These are phyloP conservation scores for Cryomyces minteri DNA, from an alignment of 495 filamentous ascomycete genomes.

Conservation along the genomic window DNA sequence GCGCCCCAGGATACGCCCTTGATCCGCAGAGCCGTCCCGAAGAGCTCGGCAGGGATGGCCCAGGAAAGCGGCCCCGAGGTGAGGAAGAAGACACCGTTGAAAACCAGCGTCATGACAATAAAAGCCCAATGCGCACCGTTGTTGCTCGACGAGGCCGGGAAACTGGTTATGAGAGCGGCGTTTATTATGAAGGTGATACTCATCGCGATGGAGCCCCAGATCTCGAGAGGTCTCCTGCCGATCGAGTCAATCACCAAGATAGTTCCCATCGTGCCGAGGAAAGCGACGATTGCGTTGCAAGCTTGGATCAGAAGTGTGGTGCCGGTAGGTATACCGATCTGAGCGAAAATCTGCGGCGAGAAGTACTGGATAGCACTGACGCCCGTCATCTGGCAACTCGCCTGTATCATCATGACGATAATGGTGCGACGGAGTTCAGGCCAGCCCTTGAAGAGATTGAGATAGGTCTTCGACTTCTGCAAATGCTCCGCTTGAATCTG, in stretches of 20 bases:
- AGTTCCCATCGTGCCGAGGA: slow-evolving; percentile 3
- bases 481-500: slow-evolving; percentile 11
- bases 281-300: slow-evolving; percentile 11
- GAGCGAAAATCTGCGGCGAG: slow-evolving; percentile 52
- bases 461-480: slow-evolving; percentile 6
- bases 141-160: slow-evolving; percentile 3
- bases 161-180: slow-evolving; percentile 7
- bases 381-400: slow-evolving; percentile 18
- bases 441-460: slow-evolving; percentile 11
- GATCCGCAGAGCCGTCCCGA: slow-evolving; percentile 10
- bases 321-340: slow-evolving; percentile 34
- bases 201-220: slow-evolving; percentile 6
- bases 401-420: slow-evolving; percentile 17
- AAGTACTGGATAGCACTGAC: slow-evolving; percentile 30
- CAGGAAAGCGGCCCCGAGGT: slow-evolving; percentile 13
- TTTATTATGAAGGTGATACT: slow-evolving; percentile 11
- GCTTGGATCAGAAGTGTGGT: slow-evolving; percentile 28
- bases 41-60: slow-evolving; percentile 13
- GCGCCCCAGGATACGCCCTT: slow-evolving; percentile 10
- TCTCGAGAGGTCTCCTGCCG: slow-evolving; percentile 8
- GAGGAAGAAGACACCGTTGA: slow-evolving; percentile 11
- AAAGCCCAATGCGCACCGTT: slow-evolving; percentile 13
- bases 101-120: slow-evolving; percentile 12
- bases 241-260: slow-evolving; percentile 9
- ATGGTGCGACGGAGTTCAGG: slow-evolving; percentile 11